Conservation (phyloP, 1,284 basidiomycete genomes). For the Leccinum holopus region DNA sequence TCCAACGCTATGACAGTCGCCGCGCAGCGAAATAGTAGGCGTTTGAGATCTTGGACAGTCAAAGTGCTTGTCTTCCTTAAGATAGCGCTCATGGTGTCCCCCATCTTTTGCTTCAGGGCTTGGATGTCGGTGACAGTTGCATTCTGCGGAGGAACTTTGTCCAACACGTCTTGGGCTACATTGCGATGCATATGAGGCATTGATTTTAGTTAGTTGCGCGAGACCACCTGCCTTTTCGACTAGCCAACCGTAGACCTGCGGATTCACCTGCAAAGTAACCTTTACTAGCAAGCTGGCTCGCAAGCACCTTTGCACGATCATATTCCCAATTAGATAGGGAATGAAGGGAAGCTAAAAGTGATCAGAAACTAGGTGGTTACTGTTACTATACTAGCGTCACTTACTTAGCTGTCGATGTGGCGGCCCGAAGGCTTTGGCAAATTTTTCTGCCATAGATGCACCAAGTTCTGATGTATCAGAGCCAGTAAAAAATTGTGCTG, state of each 20-base stretch:
- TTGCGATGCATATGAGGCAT: conserved; percentile 2
- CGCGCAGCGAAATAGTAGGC: conserved; percentile 86
- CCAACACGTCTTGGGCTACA: conserved; percentile 54
- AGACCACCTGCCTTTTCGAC: conserved; percentile 44
- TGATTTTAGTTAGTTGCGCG: background rate
- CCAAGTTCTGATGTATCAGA: conserved; percentile 83
- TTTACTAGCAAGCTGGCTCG: conserved; percentile 83
- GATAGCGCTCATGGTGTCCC: conserved; percentile 65
- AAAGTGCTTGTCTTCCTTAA: conserved; percentile 68
- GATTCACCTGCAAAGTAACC: conserved; percentile 86
- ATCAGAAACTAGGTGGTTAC: conserved; percentile 1
- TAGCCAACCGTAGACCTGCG: conserved; percentile 73
- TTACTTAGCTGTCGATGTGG: conserved; percentile 77
- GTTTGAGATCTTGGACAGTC: conserved; percentile 78
- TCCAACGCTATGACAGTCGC: conserved; percentile 73
- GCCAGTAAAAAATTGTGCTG: conserved; percentile 65
- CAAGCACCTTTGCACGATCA: conserved; percentile 75
- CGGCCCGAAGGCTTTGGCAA: conserved; percentile 77
- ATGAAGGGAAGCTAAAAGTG: conserved; percentile 52
- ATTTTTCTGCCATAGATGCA: conserved; percentile 83
- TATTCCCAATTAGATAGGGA: conserved; percentile 59
- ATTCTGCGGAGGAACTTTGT: conserved; percentile 58
- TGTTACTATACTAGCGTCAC: conserved; percentile 17
- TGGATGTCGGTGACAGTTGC: conserved; percentile 59
- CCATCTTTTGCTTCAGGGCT: conserved; percentile 71